A percentile compares a stretch with the other conserved stretches of the same genome.
Conservation (phyloP, 2,329 filamentous ascomycete species). For the Colletotrichum sp. region DNA sequence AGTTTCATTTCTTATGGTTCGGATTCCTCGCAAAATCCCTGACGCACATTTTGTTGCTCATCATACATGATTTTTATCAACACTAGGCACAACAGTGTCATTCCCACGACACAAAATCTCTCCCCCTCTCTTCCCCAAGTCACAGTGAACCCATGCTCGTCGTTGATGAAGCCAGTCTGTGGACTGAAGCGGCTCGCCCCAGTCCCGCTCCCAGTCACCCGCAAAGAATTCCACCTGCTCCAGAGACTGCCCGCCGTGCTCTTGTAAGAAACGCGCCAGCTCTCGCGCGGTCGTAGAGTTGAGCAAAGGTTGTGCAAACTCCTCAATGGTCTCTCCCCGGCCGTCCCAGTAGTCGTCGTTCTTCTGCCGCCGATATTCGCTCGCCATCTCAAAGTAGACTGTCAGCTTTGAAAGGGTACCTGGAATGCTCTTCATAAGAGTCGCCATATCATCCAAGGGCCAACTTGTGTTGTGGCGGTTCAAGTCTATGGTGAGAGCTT, state of each 20-base stretch:
- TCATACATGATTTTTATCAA: not conserved
- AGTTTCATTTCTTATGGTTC: too few relatives aligned
- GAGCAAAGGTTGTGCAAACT: not conserved
- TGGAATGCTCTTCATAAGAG: not conserved
- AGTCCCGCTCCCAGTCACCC: not conserved
- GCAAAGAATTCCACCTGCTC: not conserved
- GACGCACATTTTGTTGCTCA: not conserved
- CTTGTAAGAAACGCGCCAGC: not conserved
- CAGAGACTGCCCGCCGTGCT: not conserved
- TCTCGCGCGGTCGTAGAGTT: not conserved
- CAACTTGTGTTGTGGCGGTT: not conserved
- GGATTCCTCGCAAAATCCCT: not conserved
- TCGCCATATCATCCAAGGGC: not conserved
- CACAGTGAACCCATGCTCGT: not conserved
- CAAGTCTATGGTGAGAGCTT: not conserved
- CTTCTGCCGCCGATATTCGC: not conserved
- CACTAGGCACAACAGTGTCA: not conserved
- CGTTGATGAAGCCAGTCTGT: not conserved
- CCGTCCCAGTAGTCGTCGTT: not conserved
- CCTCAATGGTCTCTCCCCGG: not conserved
- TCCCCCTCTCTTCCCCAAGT: fast-evolving
- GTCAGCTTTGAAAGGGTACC: not conserved
- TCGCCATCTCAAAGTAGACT: not conserved
- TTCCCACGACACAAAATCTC: not conserved
- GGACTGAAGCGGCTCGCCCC: not conserved